A percentile compares a stretch with the other conserved stretches of the same genome.
Evolutionary conservation across 2,329 filamentous ascomycete species (phyloP).

Genomic region (Furcasterigmium furcatum): DNA sequence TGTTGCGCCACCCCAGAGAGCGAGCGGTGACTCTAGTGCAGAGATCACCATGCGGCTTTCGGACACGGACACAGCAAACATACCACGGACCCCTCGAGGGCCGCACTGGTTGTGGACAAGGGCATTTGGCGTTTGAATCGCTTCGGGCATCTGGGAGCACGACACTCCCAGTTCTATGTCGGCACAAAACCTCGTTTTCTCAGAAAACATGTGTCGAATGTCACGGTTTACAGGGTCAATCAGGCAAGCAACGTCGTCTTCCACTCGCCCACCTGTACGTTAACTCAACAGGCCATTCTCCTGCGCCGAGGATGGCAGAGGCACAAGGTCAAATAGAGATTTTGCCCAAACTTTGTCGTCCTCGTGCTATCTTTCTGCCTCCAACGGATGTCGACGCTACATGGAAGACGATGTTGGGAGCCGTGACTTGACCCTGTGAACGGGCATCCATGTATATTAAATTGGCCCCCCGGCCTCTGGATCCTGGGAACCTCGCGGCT

Average conservation of each 20-base stretch:
- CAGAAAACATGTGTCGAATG: constrained; percentile 18
- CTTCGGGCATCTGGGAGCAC: constrained; percentile 12
- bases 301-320: constrained; percentile 26
- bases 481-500: constrained; percentile 9
- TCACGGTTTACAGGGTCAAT: constrained; percentile 37
- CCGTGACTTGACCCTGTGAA: constrained; percentile 45
- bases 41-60: constrained; percentile 8
- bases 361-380: constrained; percentile 25
- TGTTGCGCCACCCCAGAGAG: constrained; percentile 8
- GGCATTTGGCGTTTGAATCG: constrained; percentile 12
- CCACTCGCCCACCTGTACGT: constrained; percentile 62
- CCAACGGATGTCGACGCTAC: constrained; percentile 13
- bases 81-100: constrained; percentile 17
- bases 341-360: constrained; percentile 34
- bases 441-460: constrained; percentile 37
- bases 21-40: constrained; percentile 6
- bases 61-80: constrained; percentile 38
- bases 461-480: constrained; percentile 19
- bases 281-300: constrained; percentile 43
- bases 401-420: constrained; percentile 62
- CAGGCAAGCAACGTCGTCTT: constrained; percentile 71
- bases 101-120: constrained; percentile 22
- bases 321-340: constrained; percentile 45
- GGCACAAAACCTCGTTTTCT: constrained; percentile 14
- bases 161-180: constrained; percentile 10